Percentiles rank a stretch among this genome's conserved stretches.
phyloP scores from a whole-genome alignment of 2,329 filamentous ascomycete species.

The Huntiella abstrusa region DNA sequence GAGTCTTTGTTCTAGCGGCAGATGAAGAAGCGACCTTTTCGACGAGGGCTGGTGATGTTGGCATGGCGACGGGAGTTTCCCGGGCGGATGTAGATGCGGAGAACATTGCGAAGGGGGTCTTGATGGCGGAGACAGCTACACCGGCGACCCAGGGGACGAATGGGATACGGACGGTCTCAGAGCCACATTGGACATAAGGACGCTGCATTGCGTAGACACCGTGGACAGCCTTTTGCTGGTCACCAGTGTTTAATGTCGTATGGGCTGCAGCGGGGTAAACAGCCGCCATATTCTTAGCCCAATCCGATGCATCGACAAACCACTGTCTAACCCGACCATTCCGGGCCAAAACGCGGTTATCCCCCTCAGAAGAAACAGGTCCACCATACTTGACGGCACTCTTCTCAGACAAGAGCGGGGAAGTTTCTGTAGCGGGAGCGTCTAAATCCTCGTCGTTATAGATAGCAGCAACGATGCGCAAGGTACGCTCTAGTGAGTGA shows the following conservation, averaged over 20 bases:
- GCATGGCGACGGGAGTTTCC: neutral
- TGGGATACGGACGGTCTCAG: slow-evolving; percentile 8
- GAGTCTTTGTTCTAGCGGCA: slow-evolving; percentile 2
- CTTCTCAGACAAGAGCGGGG: neutral
- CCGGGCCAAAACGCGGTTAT: slow-evolving; percentile 3
- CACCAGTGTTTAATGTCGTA: neutral
- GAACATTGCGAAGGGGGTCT: slow-evolving; percentile 5
- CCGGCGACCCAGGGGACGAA: slow-evolving; percentile 9
- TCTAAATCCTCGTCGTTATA: slow-evolving; percentile 8
- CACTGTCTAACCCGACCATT: slow-evolving; percentile 8
- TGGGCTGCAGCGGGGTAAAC: slow-evolving; percentile 10
- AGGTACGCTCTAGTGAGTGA: slow-evolving; percentile 4
- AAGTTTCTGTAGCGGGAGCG: neutral
- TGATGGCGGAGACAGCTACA: slow-evolving; percentile 5
- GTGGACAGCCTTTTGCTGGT: slow-evolving; percentile 6
- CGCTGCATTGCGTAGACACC: slow-evolving; percentile 9
- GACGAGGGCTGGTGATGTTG: slow-evolving; percentile 7
- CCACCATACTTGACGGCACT: slow-evolving; percentile 1
- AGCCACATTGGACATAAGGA: slow-evolving; percentile 9
- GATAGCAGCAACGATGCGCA: slow-evolving; percentile 10
- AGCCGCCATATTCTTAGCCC: slow-evolving; percentile 9
- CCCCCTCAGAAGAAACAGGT: slow-evolving; percentile 6
- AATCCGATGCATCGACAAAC: slow-evolving; percentile 8
- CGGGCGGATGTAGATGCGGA: neutral
- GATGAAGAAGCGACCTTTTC: slow-evolving; percentile 10